Percentiles rank a stretch among this genome's conserved stretches.
Conservation (phyloP, 73 alveolate species). For the Paramecium biaurelia region DNA sequence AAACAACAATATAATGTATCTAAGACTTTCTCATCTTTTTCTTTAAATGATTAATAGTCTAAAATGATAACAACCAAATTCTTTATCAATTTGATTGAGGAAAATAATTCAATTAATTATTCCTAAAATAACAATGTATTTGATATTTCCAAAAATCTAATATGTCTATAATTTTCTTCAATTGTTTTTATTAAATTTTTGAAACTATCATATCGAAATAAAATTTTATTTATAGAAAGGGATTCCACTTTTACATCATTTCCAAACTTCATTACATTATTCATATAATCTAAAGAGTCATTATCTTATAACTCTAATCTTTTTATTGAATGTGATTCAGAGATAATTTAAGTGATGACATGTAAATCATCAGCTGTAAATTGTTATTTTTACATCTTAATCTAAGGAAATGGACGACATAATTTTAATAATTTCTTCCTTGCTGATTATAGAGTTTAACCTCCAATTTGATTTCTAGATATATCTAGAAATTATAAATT, state of each 20-base stretch:
- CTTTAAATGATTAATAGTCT: neutral
- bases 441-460: neutral
- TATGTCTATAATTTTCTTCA: neutral
- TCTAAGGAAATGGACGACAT: neutral
- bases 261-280: neutral
- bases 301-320: neutral
- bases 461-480: neutral
- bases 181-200: neutral
- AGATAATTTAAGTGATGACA: neutral
- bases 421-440: no score
- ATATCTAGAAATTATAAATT: neutral
- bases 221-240: neutral
- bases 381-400: neutral
- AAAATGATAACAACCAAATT: neutral
- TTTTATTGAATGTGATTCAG: neutral
- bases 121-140: neutral
- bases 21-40: neutral
- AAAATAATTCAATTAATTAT: neutral
- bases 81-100: neutral
- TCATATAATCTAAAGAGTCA: neutral
- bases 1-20: neutral
- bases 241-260: neutral
- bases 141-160: slow-evolving; percentile 2
- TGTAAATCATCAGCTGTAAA: slow-evolving; percentile 42
- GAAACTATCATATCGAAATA: neutral